phyloP scores from a whole-genome alignment of 2,329 filamentous ascomycete species.

The Cladosporium sp. region DNA sequence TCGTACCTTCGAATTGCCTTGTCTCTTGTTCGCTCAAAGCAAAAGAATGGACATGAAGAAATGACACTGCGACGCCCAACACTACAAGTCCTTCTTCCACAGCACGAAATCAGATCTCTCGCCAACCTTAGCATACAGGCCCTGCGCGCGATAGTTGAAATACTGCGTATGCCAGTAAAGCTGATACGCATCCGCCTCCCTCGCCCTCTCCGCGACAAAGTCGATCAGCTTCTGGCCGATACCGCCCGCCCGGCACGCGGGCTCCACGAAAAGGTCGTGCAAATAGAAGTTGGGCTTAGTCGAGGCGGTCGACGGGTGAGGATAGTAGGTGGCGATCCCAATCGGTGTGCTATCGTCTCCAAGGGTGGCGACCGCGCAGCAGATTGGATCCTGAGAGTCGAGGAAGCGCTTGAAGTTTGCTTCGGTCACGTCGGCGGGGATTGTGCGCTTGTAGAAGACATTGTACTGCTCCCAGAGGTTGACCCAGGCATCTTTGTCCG shows the following conservation, averaged over 20 bases:
- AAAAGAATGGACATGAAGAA: too few relatives aligned
- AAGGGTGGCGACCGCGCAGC: neutral
- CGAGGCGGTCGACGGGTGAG: slow-evolving; percentile 4
- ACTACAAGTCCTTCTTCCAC: slow-evolving; percentile 5
- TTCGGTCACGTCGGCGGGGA: slow-evolving; percentile 7
- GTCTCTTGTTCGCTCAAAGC: too few relatives aligned
- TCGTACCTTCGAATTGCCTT: too few relatives aligned
- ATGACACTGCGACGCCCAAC: neutral
- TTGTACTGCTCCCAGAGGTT: slow-evolving; percentile 13
- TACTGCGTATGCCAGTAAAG: slow-evolving; percentile 13
- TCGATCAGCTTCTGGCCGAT: slow-evolving; percentile 68
- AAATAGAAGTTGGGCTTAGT: slow-evolving; percentile 8
- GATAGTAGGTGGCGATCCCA: slow-evolving; percentile 4
- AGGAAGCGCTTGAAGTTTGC: slow-evolving; percentile 10
- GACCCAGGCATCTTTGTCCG: slow-evolving; percentile 7
- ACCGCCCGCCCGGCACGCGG: slow-evolving; percentile 11
- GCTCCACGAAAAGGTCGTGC: slow-evolving; percentile 11
- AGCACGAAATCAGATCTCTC: slow-evolving; percentile 10
- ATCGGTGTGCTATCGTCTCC: neutral
- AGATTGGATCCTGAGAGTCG: neutral
- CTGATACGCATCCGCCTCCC: slow-evolving; percentile 6
- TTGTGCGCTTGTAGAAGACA: slow-evolving; percentile 12
- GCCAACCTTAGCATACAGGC: slow-evolving; percentile 9
- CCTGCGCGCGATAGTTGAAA: slow-evolving; percentile 11
- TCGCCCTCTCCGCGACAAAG: slow-evolving; percentile 58